phyloP scores from a whole-genome alignment of 108 stramenopile species.

The Mediolabrus comicus region DNA sequence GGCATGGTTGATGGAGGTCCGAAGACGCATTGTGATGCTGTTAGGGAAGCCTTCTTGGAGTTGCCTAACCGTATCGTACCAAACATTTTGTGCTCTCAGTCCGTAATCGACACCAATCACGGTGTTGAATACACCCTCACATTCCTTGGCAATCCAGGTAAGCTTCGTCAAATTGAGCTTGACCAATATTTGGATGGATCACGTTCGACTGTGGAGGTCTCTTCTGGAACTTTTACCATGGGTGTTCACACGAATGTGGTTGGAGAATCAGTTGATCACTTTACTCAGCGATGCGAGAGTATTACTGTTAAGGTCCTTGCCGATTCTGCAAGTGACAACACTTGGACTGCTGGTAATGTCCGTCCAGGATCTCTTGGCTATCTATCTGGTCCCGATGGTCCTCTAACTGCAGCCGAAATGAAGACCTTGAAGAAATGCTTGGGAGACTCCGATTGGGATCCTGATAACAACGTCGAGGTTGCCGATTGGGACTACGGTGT shows the following conservation, averaged over 20 bases:
- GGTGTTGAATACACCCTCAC: constrained; percentile 46
- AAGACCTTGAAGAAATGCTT: constrained; percentile 65
- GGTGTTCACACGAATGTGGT: constrained; percentile 49
- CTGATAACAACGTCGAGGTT: constrained; percentile 61
- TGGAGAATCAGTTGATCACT: constrained; percentile 64
- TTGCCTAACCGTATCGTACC: constrained; percentile 64
- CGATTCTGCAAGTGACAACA: constrained; percentile 20
- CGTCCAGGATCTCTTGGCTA: constrained; percentile 46
- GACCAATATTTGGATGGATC: constrained; percentile 51
- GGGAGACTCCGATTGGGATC: constrained; percentile 64
- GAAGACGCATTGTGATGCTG: constrained; percentile 40
- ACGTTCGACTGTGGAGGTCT: constrained; percentile 35
- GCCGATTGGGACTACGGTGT: constrained; percentile 66
- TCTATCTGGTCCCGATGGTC: constrained; percentile 34
- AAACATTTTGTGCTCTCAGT: constrained; percentile 43
- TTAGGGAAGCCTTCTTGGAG: constrained; percentile 52
- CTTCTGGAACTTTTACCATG: constrained; percentile 24
- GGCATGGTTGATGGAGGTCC: constrained; percentile 17
- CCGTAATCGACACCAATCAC: constrained; percentile 13
- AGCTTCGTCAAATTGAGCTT: constrained; percentile 51
- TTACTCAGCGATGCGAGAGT: constrained; percentile 53
- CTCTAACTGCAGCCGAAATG: constrained; percentile 24
- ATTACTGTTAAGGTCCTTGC: constrained; percentile 51
- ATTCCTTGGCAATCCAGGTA: constrained; percentile 51
- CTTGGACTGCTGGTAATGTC: constrained; percentile 25